Conservation (phyloP, 768 basidiomycete species). For the Boletus edulis region DNA sequence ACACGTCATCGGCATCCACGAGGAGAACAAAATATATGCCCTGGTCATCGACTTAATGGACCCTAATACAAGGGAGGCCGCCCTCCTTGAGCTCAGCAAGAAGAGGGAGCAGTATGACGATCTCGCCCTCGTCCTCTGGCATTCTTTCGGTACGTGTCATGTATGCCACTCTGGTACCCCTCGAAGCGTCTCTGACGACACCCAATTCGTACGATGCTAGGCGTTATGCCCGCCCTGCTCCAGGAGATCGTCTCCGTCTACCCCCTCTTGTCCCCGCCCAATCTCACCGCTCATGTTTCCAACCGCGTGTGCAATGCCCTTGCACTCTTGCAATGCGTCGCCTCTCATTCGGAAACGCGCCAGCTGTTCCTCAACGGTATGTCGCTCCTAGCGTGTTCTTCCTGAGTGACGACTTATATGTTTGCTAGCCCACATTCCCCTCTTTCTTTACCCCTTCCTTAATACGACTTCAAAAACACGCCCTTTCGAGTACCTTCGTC, state of each 20-base stretch:
- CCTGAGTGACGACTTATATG: background rate
- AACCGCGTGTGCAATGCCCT: constrained; percentile 99
- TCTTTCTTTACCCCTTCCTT: constrained; percentile 94
- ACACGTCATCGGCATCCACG: constrained; percentile 50
- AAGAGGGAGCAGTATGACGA: constrained; percentile 99
- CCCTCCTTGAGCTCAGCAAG: constrained; percentile 94
- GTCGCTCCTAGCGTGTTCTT: constrained; percentile 9
- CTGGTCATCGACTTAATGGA: constrained; percentile 88
- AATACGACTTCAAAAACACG: constrained; percentile 99
- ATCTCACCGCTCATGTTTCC: constrained; percentile 94
- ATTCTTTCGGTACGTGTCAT: constrained; percentile 79
- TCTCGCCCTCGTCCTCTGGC: constrained; percentile 96
- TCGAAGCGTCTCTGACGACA: background rate
- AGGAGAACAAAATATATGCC: constrained; percentile 83
- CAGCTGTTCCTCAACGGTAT: constrained; percentile 91
- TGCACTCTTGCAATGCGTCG: constrained; percentile 96
- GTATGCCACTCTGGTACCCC: background rate
- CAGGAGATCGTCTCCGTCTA: constrained; percentile 99
- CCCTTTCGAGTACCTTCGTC: constrained; percentile 99
- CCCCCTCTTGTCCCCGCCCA: constrained; percentile 91
- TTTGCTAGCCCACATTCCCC: constrained; percentile 89
- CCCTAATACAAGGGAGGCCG: constrained; percentile 79
- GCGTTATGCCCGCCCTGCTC: constrained; percentile 95
- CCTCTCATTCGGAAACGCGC: constrained; percentile 94
- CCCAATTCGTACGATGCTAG: constrained; percentile 37